Base-by-base conservation (phyloP, 495 filamentous ascomycete species). In the Tuber microsphaerosporum region DNA sequence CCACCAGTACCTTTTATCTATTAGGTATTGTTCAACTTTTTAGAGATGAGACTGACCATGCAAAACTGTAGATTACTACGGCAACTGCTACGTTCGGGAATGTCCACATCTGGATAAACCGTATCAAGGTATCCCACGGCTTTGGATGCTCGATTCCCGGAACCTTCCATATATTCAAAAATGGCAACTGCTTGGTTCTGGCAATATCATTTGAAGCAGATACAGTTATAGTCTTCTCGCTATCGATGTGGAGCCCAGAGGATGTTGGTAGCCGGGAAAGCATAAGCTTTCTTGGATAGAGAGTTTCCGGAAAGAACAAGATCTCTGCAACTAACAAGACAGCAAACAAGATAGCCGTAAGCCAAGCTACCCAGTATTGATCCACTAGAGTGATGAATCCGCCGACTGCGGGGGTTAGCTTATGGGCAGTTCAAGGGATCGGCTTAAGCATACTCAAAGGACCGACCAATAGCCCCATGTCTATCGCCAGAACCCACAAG, bases 401-500 rank as follows among this genome's bases (percentile, higher is more conserved):
- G 45, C 89, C 89, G 70, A 91, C 86, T 86, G 78, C 74, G 45
- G 3, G n/a, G 20, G 26, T 72, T 70, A 75, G 56, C 48, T 20
- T 20, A 43, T 70, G 39, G 10, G 46, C 0, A 17, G 83, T 26
- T 34, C 31, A n/a, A 19, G 12, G 74, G 56, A 31, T 61, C 69
- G 61, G 45, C 31, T 14, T 7, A n/a, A 26, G 73, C 80, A 74
- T 78, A 84, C 84, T 83, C 39, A 87, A 72, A 1, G 89, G 89
- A 9, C 89, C 89, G 9, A 89, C 82, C 10, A 89, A 82, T 16
- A 89, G 78, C 34, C 88, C 88, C 41, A 88, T 84, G 74, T 90
- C 86, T 61, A 90, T 84, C 26, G 88, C 87, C 45, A 90, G 82
- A 8, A 89, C 89, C 89, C 89, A 91, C 45, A 91, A 74, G 1